Evolutionary conservation across 345 rosid genomes (phyloP).

Genomic region (Populus simonii): DNA sequence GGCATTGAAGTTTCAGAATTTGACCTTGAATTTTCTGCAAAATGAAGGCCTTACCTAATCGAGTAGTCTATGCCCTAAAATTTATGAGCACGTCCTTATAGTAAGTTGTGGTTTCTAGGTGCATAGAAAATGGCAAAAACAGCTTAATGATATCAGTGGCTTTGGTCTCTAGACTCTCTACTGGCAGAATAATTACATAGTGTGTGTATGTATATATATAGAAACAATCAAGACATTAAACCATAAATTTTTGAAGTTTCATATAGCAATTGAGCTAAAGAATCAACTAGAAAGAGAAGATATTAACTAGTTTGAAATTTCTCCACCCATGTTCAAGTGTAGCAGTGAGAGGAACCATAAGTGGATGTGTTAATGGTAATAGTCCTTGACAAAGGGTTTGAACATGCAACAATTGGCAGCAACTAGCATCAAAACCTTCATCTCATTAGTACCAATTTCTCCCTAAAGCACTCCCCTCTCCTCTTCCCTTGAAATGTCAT

Average conservation of each 20-base stretch:
- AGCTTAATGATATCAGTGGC: background rate
- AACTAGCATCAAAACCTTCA: background rate
- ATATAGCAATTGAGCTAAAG: too few relatives aligned
- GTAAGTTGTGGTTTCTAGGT: background rate
- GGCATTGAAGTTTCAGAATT: too few relatives aligned
- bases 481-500: background rate
- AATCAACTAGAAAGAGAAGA: too few relatives aligned
- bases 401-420: background rate
- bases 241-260: background rate
- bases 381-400: too few relatives aligned
- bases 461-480: background rate
- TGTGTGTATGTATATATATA: background rate
- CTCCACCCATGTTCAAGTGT: too few relatives aligned
- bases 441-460: background rate
- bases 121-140: background rate
- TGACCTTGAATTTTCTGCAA: background rate
- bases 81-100: slow-evolving; percentile 8
- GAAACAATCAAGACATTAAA: background rate
- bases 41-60: background rate
- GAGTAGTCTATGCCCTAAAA: background rate
- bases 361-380: too few relatives aligned
- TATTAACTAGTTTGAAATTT: too few relatives aligned
- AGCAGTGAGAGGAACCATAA: too few relatives aligned
- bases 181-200: background rate
- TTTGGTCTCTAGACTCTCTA: background rate